Evolutionary conservation across 2,329 filamentous ascomycete genomes (phyloP).

Genomic region (Fusarium avenaceum): DNA sequence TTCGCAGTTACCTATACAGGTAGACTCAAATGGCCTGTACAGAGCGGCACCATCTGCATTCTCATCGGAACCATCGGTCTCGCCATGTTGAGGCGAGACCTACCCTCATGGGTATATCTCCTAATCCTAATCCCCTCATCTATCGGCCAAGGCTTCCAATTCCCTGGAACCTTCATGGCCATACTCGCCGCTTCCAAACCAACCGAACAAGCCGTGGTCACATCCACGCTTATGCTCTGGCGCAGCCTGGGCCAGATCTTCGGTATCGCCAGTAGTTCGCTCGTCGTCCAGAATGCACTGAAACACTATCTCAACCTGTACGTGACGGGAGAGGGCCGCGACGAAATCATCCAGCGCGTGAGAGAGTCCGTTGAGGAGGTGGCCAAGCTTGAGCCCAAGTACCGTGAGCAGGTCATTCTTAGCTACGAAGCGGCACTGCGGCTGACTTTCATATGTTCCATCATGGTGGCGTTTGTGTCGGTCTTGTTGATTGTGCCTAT

Average conservation of each 20-base stretch:
- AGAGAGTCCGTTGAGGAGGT: slow-evolving; percentile 69
- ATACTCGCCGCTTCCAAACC: slow-evolving; percentile 72
- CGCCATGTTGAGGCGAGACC: slow-evolving; percentile 62
- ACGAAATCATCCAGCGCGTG: slow-evolving; percentile 65
- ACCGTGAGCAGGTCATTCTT: slow-evolving; percentile 66
- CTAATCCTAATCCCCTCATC: slow-evolving; percentile 68
- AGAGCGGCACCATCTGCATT: slow-evolving; percentile 63
- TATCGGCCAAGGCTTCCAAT: slow-evolving; percentile 73
- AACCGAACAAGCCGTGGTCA: slow-evolving; percentile 75
- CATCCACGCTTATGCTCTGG: slow-evolving; percentile 79
- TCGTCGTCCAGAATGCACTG: slow-evolving; percentile 80
- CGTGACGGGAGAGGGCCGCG: slow-evolving; percentile 71
- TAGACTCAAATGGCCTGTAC: slow-evolving; percentile 70
- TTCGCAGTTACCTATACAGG: slow-evolving; percentile 72
- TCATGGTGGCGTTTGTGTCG: slow-evolving; percentile 63
- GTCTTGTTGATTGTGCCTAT: slow-evolving; percentile 64
- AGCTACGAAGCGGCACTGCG: slow-evolving; percentile 68
- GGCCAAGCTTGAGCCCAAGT: slow-evolving; percentile 58
- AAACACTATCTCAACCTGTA: slow-evolving; percentile 68
- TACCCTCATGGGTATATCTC: slow-evolving; percentile 67
- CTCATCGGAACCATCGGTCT: slow-evolving; percentile 66
- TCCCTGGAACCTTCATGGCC: slow-evolving; percentile 74
- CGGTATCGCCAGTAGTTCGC: slow-evolving; percentile 78
- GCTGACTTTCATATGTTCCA: slow-evolving; percentile 61
- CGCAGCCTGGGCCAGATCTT: slow-evolving; percentile 78